phyloP scores from a whole-genome alignment of 768 basidiomycete genomes.

The Xerocomellus intermedius region DNA sequence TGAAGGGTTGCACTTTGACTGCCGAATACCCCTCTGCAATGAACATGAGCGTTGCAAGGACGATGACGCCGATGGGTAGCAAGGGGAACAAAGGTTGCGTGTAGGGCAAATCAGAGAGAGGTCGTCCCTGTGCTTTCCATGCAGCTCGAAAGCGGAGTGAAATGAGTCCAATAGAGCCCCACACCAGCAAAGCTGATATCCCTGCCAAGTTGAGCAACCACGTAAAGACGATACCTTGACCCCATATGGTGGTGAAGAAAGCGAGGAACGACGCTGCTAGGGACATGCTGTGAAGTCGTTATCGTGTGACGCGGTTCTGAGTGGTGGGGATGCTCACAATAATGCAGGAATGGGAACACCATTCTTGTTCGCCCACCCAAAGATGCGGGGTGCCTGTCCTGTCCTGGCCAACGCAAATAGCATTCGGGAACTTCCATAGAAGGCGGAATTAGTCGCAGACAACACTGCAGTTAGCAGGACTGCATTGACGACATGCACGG shows the following conservation, averaged over 20 bases:
- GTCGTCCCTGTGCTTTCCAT: constrained; percentile 51
- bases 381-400: constrained; percentile 63
- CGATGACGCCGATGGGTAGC: constrained; percentile 49
- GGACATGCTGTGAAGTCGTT: constrained; percentile 37
- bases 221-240: constrained; percentile 51
- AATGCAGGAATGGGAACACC: constrained; percentile 63
- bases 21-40: constrained; percentile 54
- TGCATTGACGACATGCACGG: constrained; percentile 62
- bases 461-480: constrained; percentile 65
- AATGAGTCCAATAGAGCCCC: constrained; percentile 56
- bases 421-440: constrained; percentile 65
- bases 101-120: constrained; percentile 56
- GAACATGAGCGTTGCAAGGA: constrained; percentile 52
- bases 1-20: constrained; percentile 44
- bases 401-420: constrained; percentile 57
- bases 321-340: constrained; percentile 38
- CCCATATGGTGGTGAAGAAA: constrained; percentile 59
- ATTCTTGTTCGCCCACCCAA: constrained; percentile 60
- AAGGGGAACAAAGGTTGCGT: constrained; percentile 52
- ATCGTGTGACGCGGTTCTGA: neutral
- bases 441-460: constrained; percentile 63
- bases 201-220: constrained; percentile 66
- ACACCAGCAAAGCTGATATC: constrained; percentile 65
- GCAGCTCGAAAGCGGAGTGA: constrained; percentile 64
- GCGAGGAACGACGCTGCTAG: constrained; percentile 49